Conservation (phyloP, 2,329 filamentous ascomycete species). For the Botrytis paeoniae region DNA sequence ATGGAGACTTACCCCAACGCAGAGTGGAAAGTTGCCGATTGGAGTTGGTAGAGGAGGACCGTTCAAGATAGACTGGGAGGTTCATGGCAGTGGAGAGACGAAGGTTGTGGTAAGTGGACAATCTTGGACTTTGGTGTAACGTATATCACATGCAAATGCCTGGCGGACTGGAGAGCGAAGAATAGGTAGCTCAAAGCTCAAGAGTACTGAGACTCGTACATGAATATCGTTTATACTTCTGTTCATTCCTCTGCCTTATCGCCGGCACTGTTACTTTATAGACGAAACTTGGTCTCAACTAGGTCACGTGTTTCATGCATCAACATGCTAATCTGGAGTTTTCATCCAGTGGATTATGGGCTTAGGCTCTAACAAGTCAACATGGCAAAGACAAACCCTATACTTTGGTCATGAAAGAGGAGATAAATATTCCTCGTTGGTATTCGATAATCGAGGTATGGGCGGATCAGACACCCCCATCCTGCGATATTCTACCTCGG, state of each 20-base stretch:
- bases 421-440: conserved; percentile 67
- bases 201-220: too few relatives aligned
- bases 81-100: conserved; percentile 71
- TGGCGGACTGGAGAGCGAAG: conserved; percentile 5
- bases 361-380: conserved; percentile 63
- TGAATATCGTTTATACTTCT: not conserved
- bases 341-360: conserved; percentile 71
- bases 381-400: conserved; percentile 81
- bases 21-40: conserved; percentile 58
- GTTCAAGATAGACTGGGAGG: conserved; percentile 72
- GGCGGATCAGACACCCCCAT: conserved; percentile 76
- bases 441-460: conserved; percentile 80
- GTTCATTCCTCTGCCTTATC: not conserved
- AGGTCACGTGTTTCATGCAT: not conserved
- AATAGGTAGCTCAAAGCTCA: not conserved
- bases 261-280: not conserved
- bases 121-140: not conserved
- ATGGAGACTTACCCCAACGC: conserved; percentile 67
- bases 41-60: conserved; percentile 72
- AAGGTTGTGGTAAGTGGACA: conserved; percentile 62
- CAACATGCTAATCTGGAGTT: conserved; percentile 21
- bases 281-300: not conserved
- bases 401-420: conserved; percentile 73
- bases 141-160: not conserved
- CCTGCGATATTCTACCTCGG: conserved; percentile 73